Evolutionary conservation across 352 stramenopile species (phyloP), one percentile per base, ranked within the genome.

Genomic region (Discostella stelligera): DNA sequence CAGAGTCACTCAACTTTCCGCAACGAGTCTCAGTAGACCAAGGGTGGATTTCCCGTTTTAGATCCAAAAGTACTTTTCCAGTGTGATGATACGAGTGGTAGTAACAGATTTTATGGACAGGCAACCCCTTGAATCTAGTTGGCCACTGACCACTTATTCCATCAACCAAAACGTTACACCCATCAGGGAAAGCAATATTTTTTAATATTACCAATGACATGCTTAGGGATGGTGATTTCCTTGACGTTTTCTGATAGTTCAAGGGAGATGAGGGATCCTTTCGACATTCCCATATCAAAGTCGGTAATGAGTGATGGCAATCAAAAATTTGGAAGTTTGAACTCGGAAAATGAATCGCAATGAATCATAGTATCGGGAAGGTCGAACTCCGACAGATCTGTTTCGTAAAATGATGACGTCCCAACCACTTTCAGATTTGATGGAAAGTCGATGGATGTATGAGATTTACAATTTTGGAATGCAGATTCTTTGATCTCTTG

Each of bases 31-130:
- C 21, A 11, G 30, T 50, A 52, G 27, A 64, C 48, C 48, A 41
- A 49, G n/a, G 52, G n/a, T 60, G 18, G 46, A 54, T 65, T 44
- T 20, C 65, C n/a, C 65, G 25, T 18, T 32, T 50, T 11, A 72
- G 27, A 21, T 64, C 50, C 20, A 18, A 13, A 27, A 71, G 10
- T 6, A 37, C 64, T 16, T 18, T 59, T 4, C 18, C 25, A 14
- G 27, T 23, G 11, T 27, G 14, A 14, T 41, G 25, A 49, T 69
- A 60, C 16, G 21, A 66, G 30, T 75, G 67, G 20, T 53, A 59
- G 67, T 75, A 75, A 20, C 67, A 75, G 16, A 67, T 59, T 27
- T 61, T 44, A 18, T 75, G 67, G 5, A 75, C 46, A 7, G 67
- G 67, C 53, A 75, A 44, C 25, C 55, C 55, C 16, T 46, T 41